Evolutionary conservation across 2,329 filamentous ascomycete genomes (phyloP).

Genomic region (Fusarium luffae): DNA sequence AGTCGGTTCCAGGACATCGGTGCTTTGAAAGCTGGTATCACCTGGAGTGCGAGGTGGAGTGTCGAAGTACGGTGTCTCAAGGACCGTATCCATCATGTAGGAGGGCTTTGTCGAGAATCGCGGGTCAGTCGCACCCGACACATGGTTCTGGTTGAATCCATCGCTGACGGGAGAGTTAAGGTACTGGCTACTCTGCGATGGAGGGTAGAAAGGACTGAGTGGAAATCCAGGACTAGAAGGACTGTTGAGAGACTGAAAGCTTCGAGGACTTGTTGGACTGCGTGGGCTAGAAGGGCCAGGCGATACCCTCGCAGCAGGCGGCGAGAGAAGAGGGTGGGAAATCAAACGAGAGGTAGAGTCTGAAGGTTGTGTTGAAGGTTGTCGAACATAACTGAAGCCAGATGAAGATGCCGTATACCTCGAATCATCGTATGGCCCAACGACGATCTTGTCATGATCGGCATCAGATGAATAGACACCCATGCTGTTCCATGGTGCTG

Average conservation of each 20-base stretch:
- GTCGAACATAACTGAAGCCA: conserved; percentile 32
- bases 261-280: conserved; percentile 30
- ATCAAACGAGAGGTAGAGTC: conserved; percentile 36
- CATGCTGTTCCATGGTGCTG: conserved; percentile 34
- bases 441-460: conserved; percentile 28
- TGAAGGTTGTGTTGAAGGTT: conserved; percentile 39
- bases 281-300: conserved; percentile 34
- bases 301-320: conserved; percentile 32
- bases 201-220: conserved; percentile 34
- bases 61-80: conserved; percentile 44
- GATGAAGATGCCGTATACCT: conserved; percentile 34
- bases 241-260: conserved; percentile 24
- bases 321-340: conserved; percentile 39
- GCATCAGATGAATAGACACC: conserved; percentile 23
- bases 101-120: conserved; percentile 12
- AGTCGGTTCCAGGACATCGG: conserved; percentile 29
- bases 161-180: conserved; percentile 29
- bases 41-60: conserved; percentile 35
- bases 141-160: conserved; percentile 33
- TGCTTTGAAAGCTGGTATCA: conserved; percentile 12
- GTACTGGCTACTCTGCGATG: conserved; percentile 35
- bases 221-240: conserved; percentile 38
- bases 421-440: conserved; percentile 31
- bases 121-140: conserved; percentile 23
- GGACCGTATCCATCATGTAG: conserved; percentile 33